These are phyloP conservation scores for Diplodia scrobiculata DNA, from an alignment of 2,329 filamentous ascomycete genomes.

Conservation along the genomic window DNA sequence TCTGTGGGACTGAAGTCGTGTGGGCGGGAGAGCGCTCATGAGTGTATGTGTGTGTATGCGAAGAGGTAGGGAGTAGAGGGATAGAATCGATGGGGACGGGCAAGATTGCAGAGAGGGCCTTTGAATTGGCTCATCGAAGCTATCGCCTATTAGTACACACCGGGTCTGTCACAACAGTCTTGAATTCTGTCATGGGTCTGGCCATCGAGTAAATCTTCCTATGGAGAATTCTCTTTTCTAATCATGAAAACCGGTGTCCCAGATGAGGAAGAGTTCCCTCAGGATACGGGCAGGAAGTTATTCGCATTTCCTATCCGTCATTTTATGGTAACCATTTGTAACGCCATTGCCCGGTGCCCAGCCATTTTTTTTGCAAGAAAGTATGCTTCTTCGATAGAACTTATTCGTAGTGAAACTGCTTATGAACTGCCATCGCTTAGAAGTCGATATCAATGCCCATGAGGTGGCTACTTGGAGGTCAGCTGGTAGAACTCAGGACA, in stretches of 20 bases:
- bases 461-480: constrained; percentile 2
- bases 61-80: no score
- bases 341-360: constrained; percentile 2
- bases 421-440: neutral
- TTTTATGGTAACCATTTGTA: neutral
- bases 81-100: no score
- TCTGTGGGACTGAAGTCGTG: neutral
- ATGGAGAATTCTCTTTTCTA: neutral
- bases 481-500: neutral
- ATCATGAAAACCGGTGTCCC: neutral
- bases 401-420: neutral
- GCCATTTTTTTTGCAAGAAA: constrained; percentile 5
- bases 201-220: no score
- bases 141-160: no score
- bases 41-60: no score
- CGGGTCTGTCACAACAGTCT: no score
- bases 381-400: neutral
- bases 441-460: constrained; percentile 29
- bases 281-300: neutral
- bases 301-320: neutral
- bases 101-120: no score
- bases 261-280: neutral
- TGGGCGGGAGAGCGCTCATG: no score
- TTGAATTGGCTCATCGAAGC: no score
- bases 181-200: no score